phyloP scores from a whole-genome alignment of 2,329 filamentous ascomycete species.

The Paradendryphiella salina region DNA sequence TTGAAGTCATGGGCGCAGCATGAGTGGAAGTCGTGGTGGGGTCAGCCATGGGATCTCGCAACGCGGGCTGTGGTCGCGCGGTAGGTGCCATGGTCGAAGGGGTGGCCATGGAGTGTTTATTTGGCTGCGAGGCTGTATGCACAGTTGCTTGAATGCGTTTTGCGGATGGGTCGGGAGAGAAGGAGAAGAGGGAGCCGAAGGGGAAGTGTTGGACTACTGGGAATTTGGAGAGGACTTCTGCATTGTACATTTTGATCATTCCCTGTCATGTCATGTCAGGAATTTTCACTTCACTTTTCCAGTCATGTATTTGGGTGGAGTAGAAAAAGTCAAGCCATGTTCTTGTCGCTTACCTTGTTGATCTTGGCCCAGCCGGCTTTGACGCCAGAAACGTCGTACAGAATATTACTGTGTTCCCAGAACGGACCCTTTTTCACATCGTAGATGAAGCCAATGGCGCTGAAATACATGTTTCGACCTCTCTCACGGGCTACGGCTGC shows the following conservation, averaged over 20 bases:
- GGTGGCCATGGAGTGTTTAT: slow-evolving; percentile 16
- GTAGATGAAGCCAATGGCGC: slow-evolving; percentile 93
- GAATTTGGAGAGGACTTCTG: slow-evolving; percentile 93
- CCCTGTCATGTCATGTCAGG: slow-evolving; percentile 57
- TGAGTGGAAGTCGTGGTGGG: slow-evolving; percentile 4
- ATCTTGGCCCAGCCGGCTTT: slow-evolving; percentile 94
- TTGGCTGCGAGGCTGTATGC: slow-evolving; percentile 45
- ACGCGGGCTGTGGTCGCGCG: slow-evolving; percentile 24
- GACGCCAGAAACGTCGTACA: slow-evolving; percentile 93
- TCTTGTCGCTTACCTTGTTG: slow-evolving; percentile 67
- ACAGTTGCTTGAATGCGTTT: slow-evolving; percentile 36
- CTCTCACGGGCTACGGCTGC: slow-evolving; percentile 48
- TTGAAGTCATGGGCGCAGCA: slow-evolving; percentile 16
- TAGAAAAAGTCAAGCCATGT: no score
- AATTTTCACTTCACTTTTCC: not conserved
- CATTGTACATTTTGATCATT: slow-evolving; percentile 99
- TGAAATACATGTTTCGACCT: slow-evolving; percentile 75
- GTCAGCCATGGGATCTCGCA: slow-evolving; percentile 36
- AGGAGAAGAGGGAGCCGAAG: slow-evolving; percentile 55
- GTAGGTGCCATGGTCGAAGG: slow-evolving; percentile 24
- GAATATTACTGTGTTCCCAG: slow-evolving; percentile 88
- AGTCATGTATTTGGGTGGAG: not conserved
- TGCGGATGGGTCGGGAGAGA: slow-evolving; percentile 52
- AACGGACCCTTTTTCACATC: slow-evolving; percentile 96
- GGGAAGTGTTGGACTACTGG: slow-evolving; percentile 94